Evolutionary conservation across 768 basidiomycete species (phyloP), one percentile per base, ranked within the genome.

Genomic region (Boletus tylopilopsis): DNA sequence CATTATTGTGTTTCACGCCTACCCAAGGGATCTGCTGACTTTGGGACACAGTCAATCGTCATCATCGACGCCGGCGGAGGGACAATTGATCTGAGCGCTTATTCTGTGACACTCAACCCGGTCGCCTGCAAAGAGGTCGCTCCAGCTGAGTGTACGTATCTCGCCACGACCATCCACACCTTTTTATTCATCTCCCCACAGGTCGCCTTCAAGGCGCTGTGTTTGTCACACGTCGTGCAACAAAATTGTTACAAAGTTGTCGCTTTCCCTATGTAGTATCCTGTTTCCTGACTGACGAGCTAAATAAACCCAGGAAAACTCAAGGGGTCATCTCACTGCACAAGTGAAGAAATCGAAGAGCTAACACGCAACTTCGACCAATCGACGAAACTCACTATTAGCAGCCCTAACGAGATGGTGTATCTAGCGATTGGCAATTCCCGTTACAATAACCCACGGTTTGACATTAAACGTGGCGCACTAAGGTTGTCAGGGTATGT

Each of bases 51-150:
- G n/a, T n/a, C n/a, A n/a, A n/a, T n/a, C n/a, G n/a, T n/a, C n/a
- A n/a, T n/a, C n/a, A n/a, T n/a, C n/a, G n/a, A n/a, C 55, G 75
- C 76, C 9, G 80, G 79, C 15, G 74, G 76, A 6, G 68, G 69
- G 0, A 73, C 69, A 1, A 41, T 71, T 7, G 73, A 73, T 44
- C n/a, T 73, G 19, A 77, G 76, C 48, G 68, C 64, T 43, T 73
- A 62, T 62, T 64, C 53, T n/a, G 68, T 75, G 63, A 69, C 65
- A 33, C 55, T 64, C 7, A 12, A 57, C 11, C 68, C 70, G 58
- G 45, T 65, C 54, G 56, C 55, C 2, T 68, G 73, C 27, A 57
- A 76, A 37, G 71, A 74, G 50, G 56, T 74, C 27, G 57, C 61
- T 19, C 58, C 64, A 5, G 57, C 64, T 8, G 64, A 64, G 29